Conservation (phyloP, 2,329 filamentous ascomycete species). For the Microascus cirrosus region DNA sequence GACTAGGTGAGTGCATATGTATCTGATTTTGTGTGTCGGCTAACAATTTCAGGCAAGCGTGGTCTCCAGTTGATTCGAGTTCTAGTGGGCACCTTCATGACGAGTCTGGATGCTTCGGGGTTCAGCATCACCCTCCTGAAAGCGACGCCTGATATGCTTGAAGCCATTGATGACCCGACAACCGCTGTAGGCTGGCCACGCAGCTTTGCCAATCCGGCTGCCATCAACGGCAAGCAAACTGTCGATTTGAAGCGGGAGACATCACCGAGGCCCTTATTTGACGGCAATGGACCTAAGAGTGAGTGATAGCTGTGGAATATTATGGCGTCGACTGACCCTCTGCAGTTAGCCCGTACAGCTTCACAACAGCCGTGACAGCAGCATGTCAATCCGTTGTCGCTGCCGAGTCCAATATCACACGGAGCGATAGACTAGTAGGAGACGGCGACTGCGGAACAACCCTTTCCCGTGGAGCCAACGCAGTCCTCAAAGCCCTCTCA, state of each 20-base stretch:
- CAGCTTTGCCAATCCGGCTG: slow-evolving; percentile 21
- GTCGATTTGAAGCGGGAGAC: too few relatives aligned
- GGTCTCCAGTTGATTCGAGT: slow-evolving; percentile 47
- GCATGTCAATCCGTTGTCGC: slow-evolving; percentile 40
- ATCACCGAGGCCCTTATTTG: slow-evolving; percentile 12
- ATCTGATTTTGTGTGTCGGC: too few relatives aligned
- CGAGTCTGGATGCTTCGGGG: slow-evolving; percentile 61
- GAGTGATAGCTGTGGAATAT: too few relatives aligned
- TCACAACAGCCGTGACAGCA: slow-evolving; percentile 43
- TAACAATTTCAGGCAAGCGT: slow-evolving; percentile 27
- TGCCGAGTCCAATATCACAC: slow-evolving; percentile 51
- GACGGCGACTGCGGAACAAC: slow-evolving; percentile 58
- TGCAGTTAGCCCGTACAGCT: slow-evolving; percentile 22
- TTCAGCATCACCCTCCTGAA: slow-evolving; percentile 60
- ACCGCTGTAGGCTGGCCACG: too few relatives aligned
- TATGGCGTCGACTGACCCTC: too few relatives aligned
- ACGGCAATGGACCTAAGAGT: slow-evolving; percentile 27
- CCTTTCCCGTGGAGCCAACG: slow-evolving; percentile 41
- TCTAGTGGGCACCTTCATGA: slow-evolving; percentile 39
- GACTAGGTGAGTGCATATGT: too few relatives aligned
- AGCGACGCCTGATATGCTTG: too few relatives aligned
- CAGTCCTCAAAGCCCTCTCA: slow-evolving; percentile 24
- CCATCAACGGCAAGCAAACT: not conserved
- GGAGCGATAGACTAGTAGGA: slow-evolving; percentile 52
- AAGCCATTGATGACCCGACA: too few relatives aligned